Conservation (phyloP, 768 basidiomycete species). For the Hericium alpestre region DNA sequence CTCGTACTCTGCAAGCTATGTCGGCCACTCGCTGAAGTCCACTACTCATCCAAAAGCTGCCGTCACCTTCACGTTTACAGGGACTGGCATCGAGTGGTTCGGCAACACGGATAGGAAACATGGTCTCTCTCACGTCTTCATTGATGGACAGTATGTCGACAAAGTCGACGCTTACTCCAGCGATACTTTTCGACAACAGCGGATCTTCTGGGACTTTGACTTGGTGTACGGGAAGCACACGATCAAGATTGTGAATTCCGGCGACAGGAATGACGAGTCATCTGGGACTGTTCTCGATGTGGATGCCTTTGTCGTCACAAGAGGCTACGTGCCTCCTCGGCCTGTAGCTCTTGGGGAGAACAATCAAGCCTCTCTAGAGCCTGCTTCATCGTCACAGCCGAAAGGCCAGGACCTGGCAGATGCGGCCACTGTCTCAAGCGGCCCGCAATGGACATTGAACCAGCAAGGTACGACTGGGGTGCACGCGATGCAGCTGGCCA, state of each 20-base stretch:
- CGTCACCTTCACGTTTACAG: constrained; percentile 51
- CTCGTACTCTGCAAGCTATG: constrained; percentile 38
- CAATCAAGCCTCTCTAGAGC: neutral
- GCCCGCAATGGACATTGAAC: constrained; percentile 40
- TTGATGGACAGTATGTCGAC: constrained; percentile 41
- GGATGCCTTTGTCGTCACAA: constrained; percentile 60
- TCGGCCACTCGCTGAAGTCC: constrained; percentile 39
- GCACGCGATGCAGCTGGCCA: constrained; percentile 63
- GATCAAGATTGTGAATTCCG: constrained; percentile 52
- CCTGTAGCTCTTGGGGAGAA: neutral
- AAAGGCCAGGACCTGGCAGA: constrained; percentile 12
- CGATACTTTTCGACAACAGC: constrained; percentile 39
- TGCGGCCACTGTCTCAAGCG: constrained; percentile 4
- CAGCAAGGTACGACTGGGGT: constrained; percentile 68
- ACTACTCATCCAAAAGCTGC: constrained; percentile 40
- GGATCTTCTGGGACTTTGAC: constrained; percentile 51
- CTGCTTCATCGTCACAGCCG: neutral
- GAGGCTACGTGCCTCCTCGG: constrained; percentile 18
- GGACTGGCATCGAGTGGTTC: constrained; percentile 73
- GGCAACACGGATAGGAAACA: constrained; percentile 46
- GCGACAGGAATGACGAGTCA: constrained; percentile 26
- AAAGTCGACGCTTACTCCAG: constrained; percentile 36
- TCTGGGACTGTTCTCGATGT: constrained; percentile 35
- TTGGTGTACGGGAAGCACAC: constrained; percentile 45
- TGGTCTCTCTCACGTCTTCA: constrained; percentile 43